phyloP scores from a whole-genome alignment of 2,329 filamentous ascomycete species.

The Diaporthe eres region DNA sequence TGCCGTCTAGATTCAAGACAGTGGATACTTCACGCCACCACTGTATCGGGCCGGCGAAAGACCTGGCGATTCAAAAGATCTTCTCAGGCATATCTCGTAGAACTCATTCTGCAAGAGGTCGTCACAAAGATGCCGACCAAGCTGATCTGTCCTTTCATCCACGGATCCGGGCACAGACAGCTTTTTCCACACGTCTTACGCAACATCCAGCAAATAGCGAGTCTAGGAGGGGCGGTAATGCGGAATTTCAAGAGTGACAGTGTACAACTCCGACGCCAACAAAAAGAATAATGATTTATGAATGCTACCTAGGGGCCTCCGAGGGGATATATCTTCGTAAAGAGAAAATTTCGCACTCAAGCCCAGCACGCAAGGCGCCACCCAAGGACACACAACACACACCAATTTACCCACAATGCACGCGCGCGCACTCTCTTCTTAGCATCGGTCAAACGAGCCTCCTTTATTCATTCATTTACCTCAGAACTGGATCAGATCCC shows the following conservation, averaged over 20 bases:
- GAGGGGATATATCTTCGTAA: slow-evolving; percentile 38
- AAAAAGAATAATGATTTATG: slow-evolving; percentile 39
- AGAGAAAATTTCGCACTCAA: slow-evolving; percentile 20
- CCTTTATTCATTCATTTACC: not conserved
- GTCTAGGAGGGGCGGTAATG: not conserved
- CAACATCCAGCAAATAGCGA: not conserved
- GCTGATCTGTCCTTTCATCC: not conserved
- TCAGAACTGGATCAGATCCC: slow-evolving; percentile 74
- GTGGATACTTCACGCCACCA: too few relatives aligned
- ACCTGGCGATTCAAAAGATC: too few relatives aligned
- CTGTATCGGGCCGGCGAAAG: too few relatives aligned
- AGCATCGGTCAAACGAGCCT: slow-evolving; percentile 3
- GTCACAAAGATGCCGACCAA: not conserved
- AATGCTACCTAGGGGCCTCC: slow-evolving; percentile 42
- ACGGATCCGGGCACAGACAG: not conserved
- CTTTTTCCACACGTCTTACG: too few relatives aligned
- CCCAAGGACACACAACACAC: slow-evolving; percentile 33
- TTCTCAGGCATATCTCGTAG: too few relatives aligned
- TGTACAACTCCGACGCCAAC: slow-evolving; percentile 10
- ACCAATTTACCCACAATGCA: slow-evolving; percentile 21
- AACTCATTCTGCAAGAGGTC: too few relatives aligned
- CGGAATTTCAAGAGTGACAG: not conserved
- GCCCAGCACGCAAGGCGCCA: slow-evolving; percentile 36
- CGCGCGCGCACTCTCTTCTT: slow-evolving; percentile 3
- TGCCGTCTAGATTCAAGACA: too few relatives aligned